Evolutionary conservation across 2,329 filamentous ascomycete species (phyloP).

Genomic region (Huntiella moniliformis): DNA sequence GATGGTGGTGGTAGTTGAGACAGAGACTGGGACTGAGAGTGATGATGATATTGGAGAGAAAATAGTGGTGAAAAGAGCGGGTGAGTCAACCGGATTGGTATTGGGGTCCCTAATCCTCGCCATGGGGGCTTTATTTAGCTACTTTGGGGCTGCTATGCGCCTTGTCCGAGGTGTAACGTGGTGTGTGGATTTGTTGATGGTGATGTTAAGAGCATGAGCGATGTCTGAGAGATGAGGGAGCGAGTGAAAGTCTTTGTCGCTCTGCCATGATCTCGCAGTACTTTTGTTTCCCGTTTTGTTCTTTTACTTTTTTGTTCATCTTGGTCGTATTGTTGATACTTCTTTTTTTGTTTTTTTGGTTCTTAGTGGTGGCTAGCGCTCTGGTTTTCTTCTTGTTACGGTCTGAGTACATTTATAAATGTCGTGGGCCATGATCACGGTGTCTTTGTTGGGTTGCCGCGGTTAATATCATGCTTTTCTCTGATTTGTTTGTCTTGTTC

Average conservation of each 20-base stretch:
- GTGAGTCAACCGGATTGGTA: conserved; percentile 7
- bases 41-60: not conserved
- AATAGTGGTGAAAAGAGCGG: not conserved
- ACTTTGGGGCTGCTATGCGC: conserved; percentile 10
- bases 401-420: too few species aligned
- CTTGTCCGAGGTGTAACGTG: conserved; percentile 10
- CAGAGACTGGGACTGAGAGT: not conserved
- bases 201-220: not conserved
- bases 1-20: not conserved
- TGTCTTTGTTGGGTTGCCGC: too few species aligned
- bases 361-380: too few species aligned
- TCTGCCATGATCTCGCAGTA: conserved; percentile 3
- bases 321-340: conserved; percentile 1
- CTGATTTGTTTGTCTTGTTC: too few species aligned
- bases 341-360: not conserved
- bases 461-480: too few species aligned
- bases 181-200: conserved; percentile 10
- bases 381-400: too few species aligned
- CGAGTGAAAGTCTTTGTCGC: not conserved
- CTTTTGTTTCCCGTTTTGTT: conserved; percentile 6
- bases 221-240: not conserved
- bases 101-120: conserved; percentile 9
- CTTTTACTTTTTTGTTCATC: not conserved
- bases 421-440: too few species aligned
- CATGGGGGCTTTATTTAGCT: conserved; percentile 10